Evolutionary conservation across 2,329 filamentous ascomycete species (phyloP), one percentile per base, ranked within the genome.

Genomic region (Sclerotinia borealis): DNA sequence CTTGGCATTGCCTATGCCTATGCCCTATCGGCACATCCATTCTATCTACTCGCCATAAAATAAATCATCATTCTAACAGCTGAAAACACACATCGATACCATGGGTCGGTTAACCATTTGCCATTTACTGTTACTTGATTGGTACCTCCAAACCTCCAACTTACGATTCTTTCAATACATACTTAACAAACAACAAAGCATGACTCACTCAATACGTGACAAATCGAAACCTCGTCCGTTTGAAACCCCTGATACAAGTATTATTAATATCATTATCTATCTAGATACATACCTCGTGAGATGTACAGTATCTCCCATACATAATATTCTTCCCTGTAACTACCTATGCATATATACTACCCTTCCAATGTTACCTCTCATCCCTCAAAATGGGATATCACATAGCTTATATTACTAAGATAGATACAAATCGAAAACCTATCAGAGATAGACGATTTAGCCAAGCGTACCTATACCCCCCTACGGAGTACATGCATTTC

Each of bases 1-100:
- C 37, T 55, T 55, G 52, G 52, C 52, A 55, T 31, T 11, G 19
- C 52, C 41, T n/a, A n/a, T n/a, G n/a, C n/a, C n/a, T n/a, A n/a
- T n/a, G n/a, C n/a, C n/a, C n/a, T 43, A 43, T 29, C 52, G 37
- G 37, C 52, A 43, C 34, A 39, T 37, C 22, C 4, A 8, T 15
- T 51, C 49, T 10, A 5, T 36, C 31, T 15, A 3, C 49, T 36
- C 49, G 4, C 49, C 49, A 25, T 52, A 31, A 17, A 22, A 25
- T 52, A 31, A 17, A 22, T 25, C 7, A 22, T 9, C 17, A 9
- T 22, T n/a, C 49, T 39, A 29, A 29, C 51, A 41, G 51, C 51
- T 55, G 37, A 55, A 31, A 55, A 29, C 51, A n/a, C 51, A 29
- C 36, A 7, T 19, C 22, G 6, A 13, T n/a, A 34, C 11, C 29